Base-by-base conservation (phyloP, 495 filamentous ascomycete genomes). In the Jackrogersella multiformis region DNA sequence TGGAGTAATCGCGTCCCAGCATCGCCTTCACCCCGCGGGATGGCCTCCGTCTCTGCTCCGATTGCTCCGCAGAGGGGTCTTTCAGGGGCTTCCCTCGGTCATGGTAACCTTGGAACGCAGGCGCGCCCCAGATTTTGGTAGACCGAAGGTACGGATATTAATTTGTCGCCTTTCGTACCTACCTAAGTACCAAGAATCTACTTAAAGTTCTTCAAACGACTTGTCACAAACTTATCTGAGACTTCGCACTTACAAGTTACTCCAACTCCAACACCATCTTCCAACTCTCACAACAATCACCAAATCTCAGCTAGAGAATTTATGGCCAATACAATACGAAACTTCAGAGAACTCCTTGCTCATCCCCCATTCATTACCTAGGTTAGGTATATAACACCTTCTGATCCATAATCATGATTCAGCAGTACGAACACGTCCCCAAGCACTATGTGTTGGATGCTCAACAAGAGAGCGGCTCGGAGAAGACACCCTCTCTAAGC, bases 21-120 rank as follows among this genome's bases (percentile, higher is more conserved):
- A 13, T 49, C 32, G 49, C 16, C 16, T n/a, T 18, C 56, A 56
- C 34, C 64, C 64, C 52, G 64, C 64, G 57, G 48, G 59, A 45
- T 64, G 46, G 38, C 18, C 55, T 34, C 53, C 35, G 39, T 32
- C 55, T 55, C 60, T 55, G 32, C 66, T 69, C 51, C 66, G 60
- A 59, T 51, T 51, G 8, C 66, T 57, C 56, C 72, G 75, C 21
- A 75, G 51, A 59, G 68, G 64, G 23, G 56, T 18, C 71, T 85
- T 83, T 84, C 84, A 86, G 9, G 81, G 77, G 10, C 82, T 78
- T 39, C 81, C 76, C 49, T 83, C 69, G 39, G 84, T 73, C 4
- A 32, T 53, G 18, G 18, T 34, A 53, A 35, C 30, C 1, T n/a
- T 36, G 32, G 24, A 18, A 13, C 23, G 8, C 32, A 53, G 32